Base-by-base conservation (phyloP, 257 asterid species). In the Rhazya stricta region DNA sequence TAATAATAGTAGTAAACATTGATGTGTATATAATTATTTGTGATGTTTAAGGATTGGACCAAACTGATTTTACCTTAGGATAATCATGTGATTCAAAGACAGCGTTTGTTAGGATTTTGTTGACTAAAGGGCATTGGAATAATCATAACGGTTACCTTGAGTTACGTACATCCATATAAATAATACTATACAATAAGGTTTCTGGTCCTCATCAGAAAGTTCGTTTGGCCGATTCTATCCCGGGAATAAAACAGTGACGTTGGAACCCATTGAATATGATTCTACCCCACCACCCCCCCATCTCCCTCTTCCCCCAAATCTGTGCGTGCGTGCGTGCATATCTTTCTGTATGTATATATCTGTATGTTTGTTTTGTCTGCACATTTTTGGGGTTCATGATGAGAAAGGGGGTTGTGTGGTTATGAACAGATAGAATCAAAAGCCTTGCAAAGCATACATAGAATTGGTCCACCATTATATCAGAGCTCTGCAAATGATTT, bases 81-180 rank as follows among this genome's bases (percentile, higher is more conserved):
- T 37, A 57, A 51, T 68, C 81, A 81, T 88, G 89, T 84, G 90
- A 84, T 77, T 88, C 82, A 58, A 71, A 56, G 68, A 71, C n/a
- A 74, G 53, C 77, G 94, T 88, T 91, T 91, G 96, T 91, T 91
- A 86, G 87, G 94, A 91, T 89, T 81, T 85, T 61, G 94, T 91
- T 91, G 96, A 90, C 94, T 82, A 82, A 77, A 76, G 74, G 54
- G 77, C 87, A 81, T 76, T 45, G 86, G 89, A 88, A 88, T 87
- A 88, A 87, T 91, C 89, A 82, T 84, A 87, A 87, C 91, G 89
- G 96, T 87, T 91, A 81, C 81, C 74, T 63, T 80, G 84, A 81
- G 74, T 84, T 86, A 81, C 81, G 86, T 80, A 77, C 78, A 75
- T 72, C 67, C 73, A 74, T 68, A 39, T 68, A 67, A 72, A 72